phyloP scores from a whole-genome alignment of 2,329 filamentous ascomycete species.

The Aspergillus cejpii region DNA sequence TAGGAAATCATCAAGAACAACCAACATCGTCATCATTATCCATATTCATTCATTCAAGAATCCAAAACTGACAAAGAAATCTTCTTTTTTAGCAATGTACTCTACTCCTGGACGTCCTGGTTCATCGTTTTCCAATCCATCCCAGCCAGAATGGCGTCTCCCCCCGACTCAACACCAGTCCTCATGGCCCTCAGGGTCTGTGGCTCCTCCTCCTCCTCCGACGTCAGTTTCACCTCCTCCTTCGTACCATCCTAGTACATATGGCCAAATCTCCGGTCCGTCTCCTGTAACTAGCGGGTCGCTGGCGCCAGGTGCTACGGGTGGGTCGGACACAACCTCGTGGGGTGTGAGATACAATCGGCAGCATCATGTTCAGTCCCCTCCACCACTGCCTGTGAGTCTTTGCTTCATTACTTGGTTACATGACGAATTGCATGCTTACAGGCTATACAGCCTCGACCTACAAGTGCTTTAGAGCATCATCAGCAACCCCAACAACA shows the following conservation, averaged over 20 bases:
- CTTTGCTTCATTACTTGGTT: neutral
- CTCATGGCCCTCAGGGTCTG: slow-evolving; percentile 16
- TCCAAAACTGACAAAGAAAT: neutral
- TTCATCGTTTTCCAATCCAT: slow-evolving; percentile 18
- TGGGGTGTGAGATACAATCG: slow-evolving; percentile 44
- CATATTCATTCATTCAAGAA: neutral
- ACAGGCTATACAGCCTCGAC: slow-evolving; percentile 30
- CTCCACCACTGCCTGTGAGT: slow-evolving; percentile 37
- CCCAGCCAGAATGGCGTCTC: slow-evolving; percentile 38
- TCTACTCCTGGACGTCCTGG: slow-evolving; percentile 22
- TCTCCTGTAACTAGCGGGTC: slow-evolving; percentile 15
- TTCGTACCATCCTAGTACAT: slow-evolving; percentile 32
- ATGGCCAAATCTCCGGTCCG: slow-evolving; percentile 30
- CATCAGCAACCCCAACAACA: too few species aligned
- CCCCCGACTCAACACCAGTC: slow-evolving; percentile 18
- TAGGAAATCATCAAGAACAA: neutral
- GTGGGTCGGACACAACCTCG: slow-evolving; percentile 28
- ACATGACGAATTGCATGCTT: slow-evolving; percentile 5
- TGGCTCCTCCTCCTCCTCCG: slow-evolving; percentile 19
- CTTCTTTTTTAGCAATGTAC: slow-evolving; percentile 29
- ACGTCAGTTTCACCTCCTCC: slow-evolving; percentile 6
- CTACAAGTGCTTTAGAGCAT: slow-evolving; percentile 28
- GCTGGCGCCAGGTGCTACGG: slow-evolving; percentile 12
- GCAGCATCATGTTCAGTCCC: slow-evolving; percentile 22
- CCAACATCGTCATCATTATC: neutral